Percentiles rank a stretch among this genome's conserved stretches.
These are phyloP conservation scores for Trypanosoma theileri DNA, from an alignment of 208 protist genomes.

Conservation along the genomic window DNA sequence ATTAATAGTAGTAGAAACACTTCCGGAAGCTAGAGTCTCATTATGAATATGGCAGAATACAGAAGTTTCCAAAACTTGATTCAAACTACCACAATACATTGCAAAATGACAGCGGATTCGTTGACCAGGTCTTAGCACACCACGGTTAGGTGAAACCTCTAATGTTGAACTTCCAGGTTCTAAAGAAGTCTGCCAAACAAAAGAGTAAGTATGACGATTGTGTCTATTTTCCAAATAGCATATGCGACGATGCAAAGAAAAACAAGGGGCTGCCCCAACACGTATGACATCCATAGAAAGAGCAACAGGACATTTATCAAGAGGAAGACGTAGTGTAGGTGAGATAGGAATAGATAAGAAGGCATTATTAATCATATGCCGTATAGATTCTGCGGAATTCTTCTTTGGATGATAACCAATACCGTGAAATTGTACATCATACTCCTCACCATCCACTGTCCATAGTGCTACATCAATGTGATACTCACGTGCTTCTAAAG, in stretches of 20 bases:
- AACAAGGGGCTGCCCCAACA: slow-evolving; percentile 74
- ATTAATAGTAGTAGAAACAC: neutral
- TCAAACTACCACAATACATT: slow-evolving; percentile 78
- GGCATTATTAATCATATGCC: slow-evolving; percentile 39
- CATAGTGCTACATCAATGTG: slow-evolving; percentile 56
- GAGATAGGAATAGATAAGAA: slow-evolving; percentile 55
- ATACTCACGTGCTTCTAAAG: slow-evolving; percentile 83
- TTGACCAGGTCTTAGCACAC: slow-evolving; percentile 55
- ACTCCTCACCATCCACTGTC: slow-evolving; percentile 58
- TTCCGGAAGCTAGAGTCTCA: slow-evolving; percentile 21
- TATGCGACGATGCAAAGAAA: slow-evolving; percentile 75
- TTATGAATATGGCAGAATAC: slow-evolving; percentile 61
- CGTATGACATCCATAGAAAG: slow-evolving; percentile 74
- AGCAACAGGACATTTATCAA: slow-evolving; percentile 38
- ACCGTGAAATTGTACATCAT: slow-evolving; percentile 68
- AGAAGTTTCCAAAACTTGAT: slow-evolving; percentile 69
- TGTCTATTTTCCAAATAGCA: slow-evolving; percentile 68
- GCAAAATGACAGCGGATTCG: slow-evolving; percentile 44
- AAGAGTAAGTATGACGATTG: slow-evolving; percentile 50
- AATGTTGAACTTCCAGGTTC: slow-evolving; percentile 59
- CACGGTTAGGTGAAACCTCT: slow-evolving; percentile 42
- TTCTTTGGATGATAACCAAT: slow-evolving; percentile 79
- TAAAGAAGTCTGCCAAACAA: slow-evolving; percentile 52
- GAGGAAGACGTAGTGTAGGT: slow-evolving; percentile 25
- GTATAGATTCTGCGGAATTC: slow-evolving; percentile 24